These are phyloP conservation scores for Monotropa hypopitys DNA, from an alignment of 179 eudicot species.

Conservation along the genomic window DNA sequence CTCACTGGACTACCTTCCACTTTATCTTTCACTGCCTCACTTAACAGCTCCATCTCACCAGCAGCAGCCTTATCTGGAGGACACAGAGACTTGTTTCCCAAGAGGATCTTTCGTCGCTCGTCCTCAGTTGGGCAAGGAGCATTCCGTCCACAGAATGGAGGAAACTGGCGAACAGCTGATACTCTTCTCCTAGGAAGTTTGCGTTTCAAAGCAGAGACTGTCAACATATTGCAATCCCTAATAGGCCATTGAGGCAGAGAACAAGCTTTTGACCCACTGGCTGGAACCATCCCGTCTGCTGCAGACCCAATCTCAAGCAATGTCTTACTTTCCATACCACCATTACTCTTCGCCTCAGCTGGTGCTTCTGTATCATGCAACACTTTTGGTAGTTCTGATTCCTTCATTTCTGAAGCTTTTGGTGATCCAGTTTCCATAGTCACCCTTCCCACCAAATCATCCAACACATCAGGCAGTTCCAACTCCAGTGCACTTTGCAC, in stretches of 20 bases:
- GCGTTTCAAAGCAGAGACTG: constrained; percentile 7
- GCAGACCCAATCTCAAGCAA: background rate
- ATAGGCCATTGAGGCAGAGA: constrained; percentile 6
- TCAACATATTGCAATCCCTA: background rate
- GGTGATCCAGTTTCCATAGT: constrained; percentile 1
- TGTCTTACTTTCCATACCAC: background rate
- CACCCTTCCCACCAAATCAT: constrained; percentile 2
- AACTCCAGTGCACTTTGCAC: background rate
- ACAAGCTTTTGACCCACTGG: background rate
- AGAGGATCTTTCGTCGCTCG: constrained; percentile 5
- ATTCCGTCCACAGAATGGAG: constrained; percentile 49
- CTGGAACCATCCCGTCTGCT: constrained; percentile 3
- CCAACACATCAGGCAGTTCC: constrained; percentile 3
- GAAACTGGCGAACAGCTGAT: constrained; percentile 37
- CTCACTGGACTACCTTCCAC: background rate
- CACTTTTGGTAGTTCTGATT: constrained; percentile 1
- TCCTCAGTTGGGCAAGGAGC: constrained; percentile 15
- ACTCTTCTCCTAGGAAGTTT: constrained; percentile 27
- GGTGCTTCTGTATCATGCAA: background rate
- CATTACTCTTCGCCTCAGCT: background rate
- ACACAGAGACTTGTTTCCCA: constrained; percentile 6
- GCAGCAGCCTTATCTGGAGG: background rate
- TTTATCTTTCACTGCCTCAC: background rate
- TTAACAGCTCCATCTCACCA: background rate
- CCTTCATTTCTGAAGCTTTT: constrained; percentile 1